Evolutionary conservation across 2,329 filamentous ascomycete species (phyloP), one percentile per base, ranked within the genome.

Genomic region (Exophiala sideris): DNA sequence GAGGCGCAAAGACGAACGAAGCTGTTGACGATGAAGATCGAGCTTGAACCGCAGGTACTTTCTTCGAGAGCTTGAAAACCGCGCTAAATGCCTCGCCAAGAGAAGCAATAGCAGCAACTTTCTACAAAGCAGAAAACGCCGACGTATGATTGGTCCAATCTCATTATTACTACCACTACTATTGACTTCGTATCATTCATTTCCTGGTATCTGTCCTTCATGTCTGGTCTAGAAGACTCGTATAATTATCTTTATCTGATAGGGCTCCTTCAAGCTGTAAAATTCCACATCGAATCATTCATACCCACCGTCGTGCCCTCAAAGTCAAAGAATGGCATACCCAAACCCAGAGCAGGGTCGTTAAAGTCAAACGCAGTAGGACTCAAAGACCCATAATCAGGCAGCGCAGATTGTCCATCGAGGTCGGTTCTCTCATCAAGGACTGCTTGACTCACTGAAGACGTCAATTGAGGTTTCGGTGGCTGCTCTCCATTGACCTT

Each of bases 281-380:
- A 63, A 40, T 57, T 60, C 62, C 62, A 64, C 53, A 62, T 55
- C 10, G 39, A 50, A 10, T 57, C 52, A 10, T 54, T 54, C 18
- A 46, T 56, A 18, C 54, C 57, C 36, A 64, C 39, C 6, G 61
- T 65, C 9, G 62, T 65, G 5, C 62, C 62, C 42, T 65, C 62
- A 53, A 65, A 65, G 47, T 65, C 62, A 47, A 65, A 65, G 42
- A 65, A 65, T 12, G 62, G 62, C 62, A 65, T 65, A 12, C 62
- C 62, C 36, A 65, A 40, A 32, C 61, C 61, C 16, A 65, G 34
- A 4, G 59, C 50, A 29, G 60, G 57, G 50, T 65, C 62, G n/a
- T 56, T 59, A 39, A 65, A 63, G 45, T 64, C 62, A 50, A 63
- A 62, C 1, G 56, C 60, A 44, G 42, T 50, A 9, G 59, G 57